These are phyloP conservation scores for Lepidium aucheri DNA, from an alignment of 345 rosid genomes.

Conservation along the genomic window DNA sequence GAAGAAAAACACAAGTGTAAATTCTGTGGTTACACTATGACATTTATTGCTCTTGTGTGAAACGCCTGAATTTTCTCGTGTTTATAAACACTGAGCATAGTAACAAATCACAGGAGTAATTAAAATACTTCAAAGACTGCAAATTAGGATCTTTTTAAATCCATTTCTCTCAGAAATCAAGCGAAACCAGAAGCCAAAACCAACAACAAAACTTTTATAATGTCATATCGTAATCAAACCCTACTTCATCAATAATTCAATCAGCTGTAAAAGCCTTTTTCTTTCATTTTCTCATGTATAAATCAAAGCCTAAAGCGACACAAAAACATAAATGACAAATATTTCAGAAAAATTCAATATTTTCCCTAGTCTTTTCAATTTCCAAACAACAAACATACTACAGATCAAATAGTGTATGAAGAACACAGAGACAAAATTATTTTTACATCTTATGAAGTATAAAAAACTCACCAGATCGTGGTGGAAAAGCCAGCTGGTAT, in stretches of 20 bases:
- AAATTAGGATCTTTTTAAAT: neutral
- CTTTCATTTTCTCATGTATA: neutral
- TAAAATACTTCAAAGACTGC: neutral
- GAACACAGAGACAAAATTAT: neutral
- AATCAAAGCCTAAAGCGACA: neutral
- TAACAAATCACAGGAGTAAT: neutral
- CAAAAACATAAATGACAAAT: neutral
- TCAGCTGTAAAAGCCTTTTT: neutral
- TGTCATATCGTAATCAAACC: neutral
- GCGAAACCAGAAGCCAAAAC: neutral
- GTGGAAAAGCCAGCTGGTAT: conserved; percentile 66
- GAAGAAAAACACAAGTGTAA: neutral
- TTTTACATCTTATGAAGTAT: neutral
- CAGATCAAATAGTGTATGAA: neutral
- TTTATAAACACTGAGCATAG: neutral
- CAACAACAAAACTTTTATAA: neutral
- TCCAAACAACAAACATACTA: neutral
- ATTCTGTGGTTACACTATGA: neutral
- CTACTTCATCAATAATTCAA: neutral
- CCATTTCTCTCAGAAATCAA: conserved; percentile 2
- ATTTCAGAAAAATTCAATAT: neutral
- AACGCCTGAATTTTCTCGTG: neutral
- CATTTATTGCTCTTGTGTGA: neutral
- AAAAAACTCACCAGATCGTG: conserved; percentile 68
- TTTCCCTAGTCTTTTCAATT: neutral